These are phyloP conservation scores for Aspergillus udagawae DNA, from an alignment of 2,329 filamentous ascomycete genomes.

Conservation along the genomic window DNA sequence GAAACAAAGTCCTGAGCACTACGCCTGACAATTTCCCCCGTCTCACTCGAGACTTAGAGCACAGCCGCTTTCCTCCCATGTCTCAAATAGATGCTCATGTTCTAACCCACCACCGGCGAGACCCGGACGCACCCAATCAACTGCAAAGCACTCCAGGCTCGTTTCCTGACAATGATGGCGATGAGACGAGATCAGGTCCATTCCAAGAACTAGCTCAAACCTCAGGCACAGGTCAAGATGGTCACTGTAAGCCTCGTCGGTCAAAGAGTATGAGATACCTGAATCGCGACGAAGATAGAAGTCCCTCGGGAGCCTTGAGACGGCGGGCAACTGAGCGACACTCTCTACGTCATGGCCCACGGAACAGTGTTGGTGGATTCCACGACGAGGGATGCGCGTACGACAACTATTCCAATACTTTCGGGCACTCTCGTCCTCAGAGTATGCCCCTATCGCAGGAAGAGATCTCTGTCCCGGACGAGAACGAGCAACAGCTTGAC, in stretches of 20 bases:
- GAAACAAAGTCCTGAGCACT: not conserved
- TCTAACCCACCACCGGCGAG: conserved; percentile 19
- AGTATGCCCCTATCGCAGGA: not conserved
- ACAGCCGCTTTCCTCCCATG: conserved; percentile 33
- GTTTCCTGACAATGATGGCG: conserved; percentile 10
- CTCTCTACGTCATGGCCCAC: conserved; percentile 11
- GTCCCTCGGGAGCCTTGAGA: conserved; percentile 12
- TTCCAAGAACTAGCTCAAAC: not conserved
- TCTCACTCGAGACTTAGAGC: conserved; percentile 20
- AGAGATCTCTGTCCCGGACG: not conserved
- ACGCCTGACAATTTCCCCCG: conserved; percentile 13
- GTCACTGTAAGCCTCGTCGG: conserved; percentile 9
- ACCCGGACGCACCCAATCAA: not conserved
- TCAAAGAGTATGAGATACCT: conserved; percentile 25
- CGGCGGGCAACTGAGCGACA: conserved; percentile 27
- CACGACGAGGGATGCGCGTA: conserved; percentile 1
- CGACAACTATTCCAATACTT: not conserved
- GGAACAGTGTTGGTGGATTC: not conserved
- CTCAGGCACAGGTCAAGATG: too few species aligned
- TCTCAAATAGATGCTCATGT: conserved; percentile 37
- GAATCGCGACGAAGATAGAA: not conserved
- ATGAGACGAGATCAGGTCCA: not conserved
- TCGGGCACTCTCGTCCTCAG: not conserved
- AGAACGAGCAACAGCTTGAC: not conserved
- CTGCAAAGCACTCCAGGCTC: conserved; percentile 4